phyloP scores from a whole-genome alignment of 139 green algal species.

The Chlorella sp. region DNA sequence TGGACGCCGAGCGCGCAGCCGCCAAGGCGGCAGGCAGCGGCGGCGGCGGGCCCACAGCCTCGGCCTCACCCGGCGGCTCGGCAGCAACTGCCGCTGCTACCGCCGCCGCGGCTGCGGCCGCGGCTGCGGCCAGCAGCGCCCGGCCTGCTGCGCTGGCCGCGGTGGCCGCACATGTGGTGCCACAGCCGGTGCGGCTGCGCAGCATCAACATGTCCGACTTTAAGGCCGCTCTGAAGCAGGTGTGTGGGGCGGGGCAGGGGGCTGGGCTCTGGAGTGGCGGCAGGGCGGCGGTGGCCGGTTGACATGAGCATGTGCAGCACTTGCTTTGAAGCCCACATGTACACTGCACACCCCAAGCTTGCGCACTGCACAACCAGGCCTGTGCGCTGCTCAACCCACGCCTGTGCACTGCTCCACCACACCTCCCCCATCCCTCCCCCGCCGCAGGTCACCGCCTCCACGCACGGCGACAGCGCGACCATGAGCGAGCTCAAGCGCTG shows the following conservation, averaged over 20 bases:
- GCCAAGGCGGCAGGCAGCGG: background rate
- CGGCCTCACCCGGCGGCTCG: background rate
- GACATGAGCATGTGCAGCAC: too few species aligned
- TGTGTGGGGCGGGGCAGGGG: background rate
- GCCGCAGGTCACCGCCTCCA: conserved; percentile 60
- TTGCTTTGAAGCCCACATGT: too few species aligned
- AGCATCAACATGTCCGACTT: conserved; percentile 72
- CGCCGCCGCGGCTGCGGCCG: too few species aligned
- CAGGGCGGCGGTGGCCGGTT: background rate
- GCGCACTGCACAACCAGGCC: too few species aligned
- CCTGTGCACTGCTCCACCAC: too few species aligned
- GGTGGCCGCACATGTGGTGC: background rate
- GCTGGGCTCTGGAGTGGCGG: background rate
- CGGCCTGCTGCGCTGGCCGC: background rate
- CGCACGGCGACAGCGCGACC: conserved; percentile 44
- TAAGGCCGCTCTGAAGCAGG: conserved; percentile 65
- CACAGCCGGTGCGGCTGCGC: conserved; percentile 47
- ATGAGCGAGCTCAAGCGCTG: conserved; percentile 69
- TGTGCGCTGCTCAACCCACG: too few species aligned
- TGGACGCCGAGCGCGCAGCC: conserved; percentile 39
- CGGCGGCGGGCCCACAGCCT: too few species aligned
- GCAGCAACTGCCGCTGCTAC: too few species aligned
- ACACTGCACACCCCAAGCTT: too few species aligned
- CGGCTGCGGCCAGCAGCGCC: background rate
- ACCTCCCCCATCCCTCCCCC: too few species aligned